These are phyloP conservation scores for Incumbomyces delicatus DNA, from an alignment of 2,329 filamentous ascomycete genomes.

Conservation along the genomic window DNA sequence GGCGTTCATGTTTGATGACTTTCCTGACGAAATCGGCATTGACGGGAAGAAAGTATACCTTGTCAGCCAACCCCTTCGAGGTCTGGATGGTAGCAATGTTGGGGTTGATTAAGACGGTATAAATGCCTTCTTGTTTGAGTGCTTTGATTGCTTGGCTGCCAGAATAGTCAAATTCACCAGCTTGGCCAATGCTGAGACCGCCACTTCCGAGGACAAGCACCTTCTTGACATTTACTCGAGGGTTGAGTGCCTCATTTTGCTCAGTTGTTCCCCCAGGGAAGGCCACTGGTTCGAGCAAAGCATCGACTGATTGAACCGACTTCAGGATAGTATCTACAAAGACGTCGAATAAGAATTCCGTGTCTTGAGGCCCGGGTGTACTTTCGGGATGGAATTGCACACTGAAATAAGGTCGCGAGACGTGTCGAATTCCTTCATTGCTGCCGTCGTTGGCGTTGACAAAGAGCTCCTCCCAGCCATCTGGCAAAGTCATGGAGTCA, in stretches of 20 bases:
- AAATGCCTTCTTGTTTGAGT: slow-evolving; percentile 93
- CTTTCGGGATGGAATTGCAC: slow-evolving; percentile 99
- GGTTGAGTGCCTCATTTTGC: slow-evolving; percentile 68
- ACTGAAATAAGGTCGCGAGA: slow-evolving; percentile 82
- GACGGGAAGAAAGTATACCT: slow-evolving; percentile 97
- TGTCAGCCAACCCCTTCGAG: slow-evolving; percentile 92
- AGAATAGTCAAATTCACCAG: slow-evolving; percentile 97
- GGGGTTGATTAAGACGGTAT: slow-evolving; percentile 95
- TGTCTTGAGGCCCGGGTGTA: slow-evolving; percentile 88
- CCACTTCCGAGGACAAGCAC: slow-evolving; percentile 88
- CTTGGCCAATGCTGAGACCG: slow-evolving; percentile 93
- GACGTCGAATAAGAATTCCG: slow-evolving; percentile 93
- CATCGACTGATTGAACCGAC: slow-evolving; percentile 55
- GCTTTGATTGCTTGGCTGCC: slow-evolving; percentile 98
- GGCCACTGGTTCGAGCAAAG: slow-evolving; percentile 62
- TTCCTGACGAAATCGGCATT: slow-evolving; percentile 96
- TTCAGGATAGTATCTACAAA: slow-evolving; percentile 79
- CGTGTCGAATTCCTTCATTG: slow-evolving; percentile 94
- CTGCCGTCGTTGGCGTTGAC: slow-evolving; percentile 97
- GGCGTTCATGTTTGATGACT: slow-evolving; percentile 87
- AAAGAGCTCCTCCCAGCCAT: slow-evolving; percentile 86
- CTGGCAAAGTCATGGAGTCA: slow-evolving; percentile 63
- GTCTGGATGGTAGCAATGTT: slow-evolving; percentile 99
- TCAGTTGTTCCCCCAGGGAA: slow-evolving; percentile 78
- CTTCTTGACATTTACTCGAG: slow-evolving; percentile 80